Percentiles rank a stretch among this genome's conserved stretches.
These are phyloP conservation scores for Dinochytrium kinnereticum DNA, from an alignment of 371 early-diverging fungal species.

Conservation along the genomic window DNA sequence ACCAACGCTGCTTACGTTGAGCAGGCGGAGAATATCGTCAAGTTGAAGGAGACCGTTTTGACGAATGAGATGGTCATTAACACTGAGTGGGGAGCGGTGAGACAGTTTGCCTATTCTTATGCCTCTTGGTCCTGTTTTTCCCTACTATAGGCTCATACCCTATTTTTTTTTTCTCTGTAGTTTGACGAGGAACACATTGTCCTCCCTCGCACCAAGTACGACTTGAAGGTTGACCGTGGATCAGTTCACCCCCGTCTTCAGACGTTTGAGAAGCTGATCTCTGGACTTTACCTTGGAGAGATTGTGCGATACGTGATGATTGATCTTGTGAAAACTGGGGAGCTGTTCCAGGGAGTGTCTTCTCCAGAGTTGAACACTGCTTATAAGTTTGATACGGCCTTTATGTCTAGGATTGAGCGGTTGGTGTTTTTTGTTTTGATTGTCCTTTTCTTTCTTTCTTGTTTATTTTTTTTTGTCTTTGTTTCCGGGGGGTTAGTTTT, in stretches of 20 bases:
- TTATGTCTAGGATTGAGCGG: constrained; percentile 88
- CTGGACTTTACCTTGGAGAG: constrained; percentile 96
- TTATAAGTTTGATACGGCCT: constrained; percentile 87
- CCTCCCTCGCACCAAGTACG: constrained; percentile 84
- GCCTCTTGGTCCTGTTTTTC: too few relatives aligned
- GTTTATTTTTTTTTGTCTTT: not conserved
- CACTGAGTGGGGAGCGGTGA: constrained; percentile 84
- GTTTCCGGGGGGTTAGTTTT: not conserved
- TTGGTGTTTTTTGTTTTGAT: constrained; percentile 16
- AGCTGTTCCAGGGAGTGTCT: constrained; percentile 73
- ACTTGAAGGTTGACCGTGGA: constrained; percentile 81
- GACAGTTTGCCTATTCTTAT: too few relatives aligned
- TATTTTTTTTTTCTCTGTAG: too few relatives aligned
- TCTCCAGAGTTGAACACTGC: constrained; percentile 71
- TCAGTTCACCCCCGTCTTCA: constrained; percentile 82
- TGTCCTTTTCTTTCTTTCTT: too few relatives aligned
- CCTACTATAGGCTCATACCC: too few relatives aligned
- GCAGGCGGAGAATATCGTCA: constrained; percentile 69
- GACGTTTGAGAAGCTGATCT: constrained; percentile 93
- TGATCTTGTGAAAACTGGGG: constrained; percentile 80
- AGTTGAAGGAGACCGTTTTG: constrained; percentile 63
- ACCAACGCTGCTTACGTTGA: constrained; percentile 96
- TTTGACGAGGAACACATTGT: constrained; percentile 69
- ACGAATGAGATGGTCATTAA: constrained; percentile 87
- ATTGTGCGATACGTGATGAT: constrained; percentile 77